Base-by-base conservation (phyloP, 1,284 basidiomycete species). In the Cryptococcus hybrid region DNA sequence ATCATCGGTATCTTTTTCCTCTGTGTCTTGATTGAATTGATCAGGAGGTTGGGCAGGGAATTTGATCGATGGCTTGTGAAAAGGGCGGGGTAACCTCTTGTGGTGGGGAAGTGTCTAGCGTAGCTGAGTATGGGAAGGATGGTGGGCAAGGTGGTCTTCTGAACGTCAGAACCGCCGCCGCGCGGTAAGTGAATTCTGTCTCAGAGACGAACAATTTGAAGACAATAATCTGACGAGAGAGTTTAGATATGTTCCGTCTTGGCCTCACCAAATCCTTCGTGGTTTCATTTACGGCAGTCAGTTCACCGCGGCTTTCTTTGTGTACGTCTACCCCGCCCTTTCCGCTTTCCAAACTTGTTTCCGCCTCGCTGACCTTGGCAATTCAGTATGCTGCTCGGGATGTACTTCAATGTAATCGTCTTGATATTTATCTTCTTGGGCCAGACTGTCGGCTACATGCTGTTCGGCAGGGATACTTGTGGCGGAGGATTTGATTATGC, bases 401-500 rank as follows among this genome's bases (percentile, higher is more conserved):
- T 80, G 78, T 79, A 76, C 69, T 79, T 69, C 68, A 79, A 79
- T 64, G 74, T 69, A 12, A 70, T 62, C 58, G 66, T 77, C 51
- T 66, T 78, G 30, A 71, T 78, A 50, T 72, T 68, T 49, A 78
- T 78, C 62, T 76, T 78, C 67, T 49, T 76, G 52, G 73, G 74
- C 7, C 73, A 75, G 50, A 73, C 70, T 3, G 47, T 65, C 37
- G 72, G 73, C 4, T 74, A 70, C 59, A 58, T 75, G 40, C 45
- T 67, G 44, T 77, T 77, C 39, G 73, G 63, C 1, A 55, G 69
- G 36, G 74, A 76, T 57, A 73, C 71, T 9, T 59, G 57, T 44
- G 35, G 46, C 4, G 47, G 57, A 35, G 51, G 49, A 12, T 18
- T 59, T 5, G 57, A 59, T 30, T 47, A 49, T 36, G 36, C 43